Base-by-base conservation (phyloP, 306 rosid genomes). In the Herpetospermum pedunculosum region DNA sequence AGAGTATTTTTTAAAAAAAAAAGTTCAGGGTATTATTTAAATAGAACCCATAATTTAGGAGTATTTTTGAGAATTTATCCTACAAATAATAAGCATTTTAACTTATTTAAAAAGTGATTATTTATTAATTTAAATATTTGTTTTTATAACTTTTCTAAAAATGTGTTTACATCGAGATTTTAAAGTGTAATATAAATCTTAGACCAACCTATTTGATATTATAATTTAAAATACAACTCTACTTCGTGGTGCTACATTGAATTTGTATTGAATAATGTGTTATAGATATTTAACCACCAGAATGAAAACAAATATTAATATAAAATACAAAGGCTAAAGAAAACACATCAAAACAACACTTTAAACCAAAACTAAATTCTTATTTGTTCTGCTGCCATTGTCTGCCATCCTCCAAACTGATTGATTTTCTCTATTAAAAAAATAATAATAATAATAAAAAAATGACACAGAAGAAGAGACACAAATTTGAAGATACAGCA, bases 341-440 rank as follows among this genome's bases (percentile, higher is more conserved):
- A 18, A 18, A 48, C 23, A 48, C 19, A 16, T 48, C n/a, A 48
- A 48, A 59, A 59, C 41, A 59, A 2, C 37, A 57, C 38, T 57
- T 57, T 0, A 28, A 29, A 57, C 68, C 68, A 19, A 63, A n/a
- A 14, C 29, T 15, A 46, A 2, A 35, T 63, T 63, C 28, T 63
- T 35, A 63, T 35, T 35, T 63, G 70, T 63, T 63, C 70, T 63
- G 44, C 70, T 18, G 70, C 70, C 46, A 19, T 35, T 63, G 46
- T 63, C 70, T 63, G 70, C 70, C 70, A 63, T 21, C 72, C 23
- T 40, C 72, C 50, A 19, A 23, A 65, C 72, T 13, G 30, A 35
- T 37, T 15, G 28, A 37, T 38, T 65, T 65, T 41, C 49, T 65
- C 34, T 23, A 38, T 28, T 29, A 28, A 58, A 58, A 29, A 30